Percentiles rank a stretch among this genome's conserved stretches.
Conservation (phyloP, 306 rosid species). For the Lotus japonicus region DNA sequence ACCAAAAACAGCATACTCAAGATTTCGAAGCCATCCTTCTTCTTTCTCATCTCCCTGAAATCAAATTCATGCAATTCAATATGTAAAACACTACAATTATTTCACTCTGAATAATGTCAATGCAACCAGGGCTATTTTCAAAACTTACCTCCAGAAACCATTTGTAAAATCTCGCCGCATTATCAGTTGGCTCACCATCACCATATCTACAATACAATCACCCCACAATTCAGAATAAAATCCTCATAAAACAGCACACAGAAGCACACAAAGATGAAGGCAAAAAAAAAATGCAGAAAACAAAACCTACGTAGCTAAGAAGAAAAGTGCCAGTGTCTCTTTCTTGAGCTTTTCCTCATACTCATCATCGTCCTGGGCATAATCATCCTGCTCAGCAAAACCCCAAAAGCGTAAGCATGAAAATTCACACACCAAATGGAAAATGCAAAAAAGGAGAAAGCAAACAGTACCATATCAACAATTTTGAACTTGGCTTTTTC, state of each 20-base stretch:
- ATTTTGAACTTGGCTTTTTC: conserved; percentile 71
- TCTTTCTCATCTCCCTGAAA: conserved; percentile 75
- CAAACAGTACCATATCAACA: conserved; percentile 67
- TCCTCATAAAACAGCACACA: not conserved
- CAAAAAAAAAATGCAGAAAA: not conserved
- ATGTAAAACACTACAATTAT: not conserved
- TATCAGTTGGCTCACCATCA: conserved; percentile 99
- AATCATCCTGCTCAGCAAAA: conserved; percentile 60
- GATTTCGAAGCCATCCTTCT: conserved; percentile 63
- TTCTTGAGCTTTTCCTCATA: conserved; percentile 70
- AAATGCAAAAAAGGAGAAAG: not conserved
- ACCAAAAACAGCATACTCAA: conserved; percentile 88
- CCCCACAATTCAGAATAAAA: conserved; percentile 16
- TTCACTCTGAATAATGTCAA: not conserved
- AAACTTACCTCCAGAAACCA: conserved; percentile 78
- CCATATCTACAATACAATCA: conserved; percentile 72
- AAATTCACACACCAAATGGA: too few species aligned
- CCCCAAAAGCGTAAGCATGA: conserved; percentile 4
- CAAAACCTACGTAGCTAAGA: conserved; percentile 83
- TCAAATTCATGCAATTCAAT: conserved; percentile 4
- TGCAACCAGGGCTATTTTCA: not conserved
- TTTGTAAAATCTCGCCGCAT: conserved; percentile 89
- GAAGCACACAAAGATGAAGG: not conserved
- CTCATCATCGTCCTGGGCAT: conserved; percentile 71
- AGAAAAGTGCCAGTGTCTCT: conserved; percentile 65